Percentiles rank a stretch among this genome's conserved stretches.
Evolutionary conservation across 306 rosid genomes (phyloP).

Genomic region (Dalbergia cochinchinensis): DNA sequence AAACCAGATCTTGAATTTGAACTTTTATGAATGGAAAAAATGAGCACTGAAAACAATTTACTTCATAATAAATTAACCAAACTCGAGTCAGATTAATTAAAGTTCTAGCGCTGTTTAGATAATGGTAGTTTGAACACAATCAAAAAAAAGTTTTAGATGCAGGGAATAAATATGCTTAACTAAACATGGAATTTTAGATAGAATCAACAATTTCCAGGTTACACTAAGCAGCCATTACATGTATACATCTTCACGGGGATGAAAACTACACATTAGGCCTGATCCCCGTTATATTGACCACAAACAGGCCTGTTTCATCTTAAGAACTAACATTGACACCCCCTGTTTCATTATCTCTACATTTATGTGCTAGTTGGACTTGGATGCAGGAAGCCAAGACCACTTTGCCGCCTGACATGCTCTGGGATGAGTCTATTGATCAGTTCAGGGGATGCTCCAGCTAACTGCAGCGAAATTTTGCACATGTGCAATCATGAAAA

Average conservation of each 20-base stretch:
- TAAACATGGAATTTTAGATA: constrained; percentile 59
- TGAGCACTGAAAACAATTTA: too few relatives aligned
- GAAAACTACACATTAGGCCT: constrained; percentile 61
- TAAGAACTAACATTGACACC: constrained; percentile 31
- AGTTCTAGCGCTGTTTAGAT: too few relatives aligned
- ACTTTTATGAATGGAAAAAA: too few relatives aligned
- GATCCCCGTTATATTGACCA: constrained; percentile 61
- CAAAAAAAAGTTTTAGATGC: constrained; percentile 42
- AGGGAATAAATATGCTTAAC: constrained; percentile 44
- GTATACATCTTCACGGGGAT: constrained; percentile 66
- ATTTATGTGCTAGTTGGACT: constrained; percentile 65
- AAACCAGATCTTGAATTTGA: too few relatives aligned
- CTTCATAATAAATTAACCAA: too few relatives aligned
- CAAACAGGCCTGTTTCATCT: constrained; percentile 55
- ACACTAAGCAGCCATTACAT: constrained; percentile 63
- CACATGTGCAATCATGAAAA: constrained; percentile 2
- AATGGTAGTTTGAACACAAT: too few relatives aligned
- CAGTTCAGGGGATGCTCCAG: constrained; percentile 81
- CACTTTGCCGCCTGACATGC: constrained; percentile 74
- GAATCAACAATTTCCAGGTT: constrained; percentile 57
- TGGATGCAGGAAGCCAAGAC: constrained; percentile 62
- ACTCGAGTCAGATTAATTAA: too few relatives aligned
- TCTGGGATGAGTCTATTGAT: constrained; percentile 87
- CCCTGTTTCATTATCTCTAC: constrained; percentile 53
- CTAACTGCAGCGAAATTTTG: constrained; percentile 60